These are phyloP conservation scores for Termitomyces sp. DNA, from an alignment of 768 basidiomycete species.

Conservation along the genomic window DNA sequence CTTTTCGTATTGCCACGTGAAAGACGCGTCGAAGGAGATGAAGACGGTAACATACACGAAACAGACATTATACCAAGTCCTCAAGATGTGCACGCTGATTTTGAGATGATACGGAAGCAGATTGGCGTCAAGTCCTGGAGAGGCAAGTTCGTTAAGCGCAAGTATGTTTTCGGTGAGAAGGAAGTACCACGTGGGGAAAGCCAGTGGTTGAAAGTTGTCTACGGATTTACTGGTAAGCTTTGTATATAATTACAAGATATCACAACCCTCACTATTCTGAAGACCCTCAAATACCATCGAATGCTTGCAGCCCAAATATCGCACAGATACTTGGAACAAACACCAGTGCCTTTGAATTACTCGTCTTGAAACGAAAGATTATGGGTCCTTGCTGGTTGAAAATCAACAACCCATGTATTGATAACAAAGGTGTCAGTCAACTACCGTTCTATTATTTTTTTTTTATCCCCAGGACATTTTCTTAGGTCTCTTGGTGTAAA, in stretches of 20 bases:
- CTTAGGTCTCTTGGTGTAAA: slow-evolving; percentile 95
- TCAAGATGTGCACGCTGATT: slow-evolving; percentile 76
- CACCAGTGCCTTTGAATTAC: slow-evolving; percentile 87
- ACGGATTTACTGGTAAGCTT: slow-evolving; percentile 75
- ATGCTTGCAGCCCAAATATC: slow-evolving; percentile 79
- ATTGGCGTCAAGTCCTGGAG: slow-evolving; percentile 72
- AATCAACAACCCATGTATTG: slow-evolving; percentile 71
- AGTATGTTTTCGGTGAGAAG: slow-evolving; percentile 87
- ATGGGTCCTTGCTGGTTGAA: slow-evolving; percentile 99
- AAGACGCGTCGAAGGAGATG: slow-evolving; percentile 50
- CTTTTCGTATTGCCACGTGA: slow-evolving; percentile 83
- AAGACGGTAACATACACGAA: slow-evolving; percentile 55
- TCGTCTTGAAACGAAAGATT: slow-evolving; percentile 93
- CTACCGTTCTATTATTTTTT: not conserved
- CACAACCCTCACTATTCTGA: not conserved
- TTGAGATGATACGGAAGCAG: slow-evolving; percentile 72
- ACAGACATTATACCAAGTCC: slow-evolving; percentile 71
- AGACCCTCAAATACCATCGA: slow-evolving; percentile 75
- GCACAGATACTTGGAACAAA: slow-evolving; percentile 86
- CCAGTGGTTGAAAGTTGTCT: slow-evolving; percentile 92
- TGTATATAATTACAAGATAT: not conserved
- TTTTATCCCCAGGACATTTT: not conserved
- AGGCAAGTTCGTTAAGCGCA: slow-evolving; percentile 80
- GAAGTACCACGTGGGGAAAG: slow-evolving; percentile 76
- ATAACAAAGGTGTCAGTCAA: slow-evolving; percentile 69